phyloP scores from a whole-genome alignment of 2,329 filamentous ascomycete genomes.

The Byssothecium circinans region DNA sequence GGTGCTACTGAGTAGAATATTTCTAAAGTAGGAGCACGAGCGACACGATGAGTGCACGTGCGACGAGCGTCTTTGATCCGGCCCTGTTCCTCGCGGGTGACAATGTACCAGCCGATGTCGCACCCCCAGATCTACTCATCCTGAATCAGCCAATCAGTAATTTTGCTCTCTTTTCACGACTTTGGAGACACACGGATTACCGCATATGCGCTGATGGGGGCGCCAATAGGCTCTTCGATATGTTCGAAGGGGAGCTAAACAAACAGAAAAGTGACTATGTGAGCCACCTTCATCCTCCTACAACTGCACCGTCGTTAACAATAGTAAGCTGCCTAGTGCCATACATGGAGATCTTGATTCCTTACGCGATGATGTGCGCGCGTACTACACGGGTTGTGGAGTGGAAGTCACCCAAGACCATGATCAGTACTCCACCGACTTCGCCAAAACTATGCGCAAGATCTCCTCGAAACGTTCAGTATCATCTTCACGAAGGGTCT shows the following conservation, averaged over 20 bases:
- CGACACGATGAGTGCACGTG: background rate
- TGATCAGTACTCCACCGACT: conserved; percentile 91
- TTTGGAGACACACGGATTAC: conserved; percentile 59
- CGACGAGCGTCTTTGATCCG: conserved; percentile 21
- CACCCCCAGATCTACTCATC: conserved; percentile 45
- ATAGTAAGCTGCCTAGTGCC: conserved; percentile 49
- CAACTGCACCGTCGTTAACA: conserved; percentile 19
- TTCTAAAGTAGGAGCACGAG: too few relatives aligned
- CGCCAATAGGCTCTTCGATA: conserved; percentile 72
- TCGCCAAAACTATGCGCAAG: conserved; percentile 74
- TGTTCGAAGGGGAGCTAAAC: conserved; percentile 39
- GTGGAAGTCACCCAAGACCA: conserved; percentile 68
- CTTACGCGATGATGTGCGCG: conserved; percentile 61
- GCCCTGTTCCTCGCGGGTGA: conserved; percentile 30
- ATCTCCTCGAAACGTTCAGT: conserved; percentile 49
- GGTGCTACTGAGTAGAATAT: too few relatives aligned
- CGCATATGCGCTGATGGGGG: conserved; percentile 88
- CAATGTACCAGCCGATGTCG: conserved; percentile 16
- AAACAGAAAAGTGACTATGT: conserved; percentile 33
- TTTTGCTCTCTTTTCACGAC: conserved; percentile 53
- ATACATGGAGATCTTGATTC: conserved; percentile 95
- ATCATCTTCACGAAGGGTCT: conserved; percentile 58
- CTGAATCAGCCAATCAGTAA: conserved; percentile 49
- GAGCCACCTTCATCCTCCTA: conserved; percentile 16
- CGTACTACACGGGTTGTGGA: conserved; percentile 65